phyloP scores from a whole-genome alignment of 83 land plant species.

The Diphasiastrum complanatum region DNA sequence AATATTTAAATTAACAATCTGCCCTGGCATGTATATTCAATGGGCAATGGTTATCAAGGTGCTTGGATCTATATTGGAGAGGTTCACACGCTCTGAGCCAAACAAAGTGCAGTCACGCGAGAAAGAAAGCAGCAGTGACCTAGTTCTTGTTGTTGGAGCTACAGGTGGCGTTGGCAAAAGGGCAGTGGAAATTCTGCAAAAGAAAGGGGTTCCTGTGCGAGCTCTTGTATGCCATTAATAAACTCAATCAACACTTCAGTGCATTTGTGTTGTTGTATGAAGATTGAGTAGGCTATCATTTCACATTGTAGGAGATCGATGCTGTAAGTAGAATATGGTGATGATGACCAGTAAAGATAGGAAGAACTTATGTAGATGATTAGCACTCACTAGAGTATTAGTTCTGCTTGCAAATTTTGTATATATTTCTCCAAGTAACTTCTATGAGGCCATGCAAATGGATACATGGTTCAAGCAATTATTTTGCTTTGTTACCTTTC shows the following conservation, averaged over 20 bases:
- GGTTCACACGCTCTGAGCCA: slow-evolving; percentile 43
- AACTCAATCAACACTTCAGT: background rate
- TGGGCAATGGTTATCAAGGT: slow-evolving; percentile 30
- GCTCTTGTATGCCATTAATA: slow-evolving; percentile 46
- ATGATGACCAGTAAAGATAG: background rate
- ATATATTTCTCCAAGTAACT: too few relatives aligned
- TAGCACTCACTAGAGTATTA: too few relatives aligned
- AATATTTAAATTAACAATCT: too few relatives aligned
- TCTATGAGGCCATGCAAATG: too few relatives aligned
- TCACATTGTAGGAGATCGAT: background rate
- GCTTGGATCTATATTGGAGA: slow-evolving; percentile 45
- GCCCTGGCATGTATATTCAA: background rate
- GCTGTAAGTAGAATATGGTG: background rate
- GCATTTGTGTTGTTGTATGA: background rate
- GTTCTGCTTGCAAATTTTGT: too few relatives aligned
- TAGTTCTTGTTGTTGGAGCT: slow-evolving; percentile 81
- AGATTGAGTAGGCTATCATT: background rate
- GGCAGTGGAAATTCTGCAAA: slow-evolving; percentile 68
- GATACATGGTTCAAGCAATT: too few relatives aligned
- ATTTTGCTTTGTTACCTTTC: too few relatives aligned
- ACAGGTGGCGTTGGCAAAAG: slow-evolving; percentile 99
- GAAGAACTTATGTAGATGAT: too few relatives aligned
- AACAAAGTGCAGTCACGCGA: slow-evolving; percentile 27
- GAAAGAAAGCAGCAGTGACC: slow-evolving; percentile 43
- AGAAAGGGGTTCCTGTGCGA: slow-evolving; percentile 69